Evolutionary conservation across 495 filamentous ascomycete species (phyloP), one percentile per base, ranked within the genome.

Genomic region (Penicillium crystallinum): DNA sequence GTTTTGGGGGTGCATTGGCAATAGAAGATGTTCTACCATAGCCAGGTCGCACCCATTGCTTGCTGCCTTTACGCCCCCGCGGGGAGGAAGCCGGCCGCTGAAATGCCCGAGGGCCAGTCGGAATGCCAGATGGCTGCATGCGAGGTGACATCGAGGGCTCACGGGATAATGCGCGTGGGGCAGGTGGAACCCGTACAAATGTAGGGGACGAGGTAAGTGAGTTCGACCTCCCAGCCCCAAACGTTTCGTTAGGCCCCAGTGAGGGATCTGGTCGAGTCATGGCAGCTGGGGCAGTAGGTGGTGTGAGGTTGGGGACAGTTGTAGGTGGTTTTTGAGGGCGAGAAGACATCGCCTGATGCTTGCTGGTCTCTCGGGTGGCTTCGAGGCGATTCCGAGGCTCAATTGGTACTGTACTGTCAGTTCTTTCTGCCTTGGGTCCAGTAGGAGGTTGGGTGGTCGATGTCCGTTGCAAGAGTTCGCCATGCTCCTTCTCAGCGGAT

Each of bases 41-140:
- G 15, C 65, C 70, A 5, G 82, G 77, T 42, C 82, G 83, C 48
- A 81, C 76, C 83, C 83, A 86, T 59, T 80, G 80, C 47, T 83
- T 84, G 52, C 77, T 83, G 56, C 47, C 61, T 50, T 68, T 80
- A 33, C 57, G 67, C 31, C 71, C 69, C 9, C 71, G 64, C 3
- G 64, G 62, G 18, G 63, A 61, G 30, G 57, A 52, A 48, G 49
- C 58, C 22, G 60, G 68, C 23, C 70, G 61, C 42, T 69, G 66
- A 17, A 78, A 72, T 9, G 79, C 79, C 23, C 82, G 77, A 23
- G 82, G 81, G 3, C 81, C 82, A 0, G 77, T 77, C 11, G 82
- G 82, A 22, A 84, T 80, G 27, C 68, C 72, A 11, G 79, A 77
- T 43, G 75, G 71, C 42, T 73, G 72, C 63, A 82, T 78, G 5